phyloP scores from a whole-genome alignment of 169 alveolate genomes.

The Plasmodium reichenowi region DNA sequence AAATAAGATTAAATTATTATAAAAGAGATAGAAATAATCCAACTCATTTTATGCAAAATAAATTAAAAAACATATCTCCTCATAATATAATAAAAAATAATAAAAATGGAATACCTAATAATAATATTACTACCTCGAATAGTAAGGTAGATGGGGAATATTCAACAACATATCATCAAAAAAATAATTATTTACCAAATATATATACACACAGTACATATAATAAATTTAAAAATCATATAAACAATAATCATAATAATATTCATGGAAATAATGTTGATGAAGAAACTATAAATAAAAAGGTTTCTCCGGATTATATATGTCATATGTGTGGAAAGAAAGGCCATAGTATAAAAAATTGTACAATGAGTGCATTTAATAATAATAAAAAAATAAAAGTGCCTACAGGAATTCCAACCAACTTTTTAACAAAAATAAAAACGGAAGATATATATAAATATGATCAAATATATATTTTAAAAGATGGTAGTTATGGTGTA shows the following conservation, averaged over 20 bases:
- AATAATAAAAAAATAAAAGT: slow-evolving; percentile 88
- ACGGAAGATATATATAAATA: slow-evolving; percentile 86
- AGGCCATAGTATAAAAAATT: slow-evolving; percentile 89
- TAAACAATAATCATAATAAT: neutral
- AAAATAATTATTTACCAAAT: neutral
- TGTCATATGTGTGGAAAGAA: slow-evolving; percentile 92
- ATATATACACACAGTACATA: slow-evolving; percentile 2
- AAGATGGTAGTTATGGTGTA: slow-evolving; percentile 89
- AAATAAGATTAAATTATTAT: slow-evolving; percentile 26
- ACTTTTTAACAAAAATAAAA: slow-evolving; percentile 84
- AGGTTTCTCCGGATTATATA: slow-evolving; percentile 78
- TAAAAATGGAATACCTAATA: neutral
- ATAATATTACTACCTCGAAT: neutral
- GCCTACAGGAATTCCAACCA: slow-evolving; percentile 91
- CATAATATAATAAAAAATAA: slow-evolving; percentile 5
- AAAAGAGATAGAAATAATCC: slow-evolving; percentile 32
- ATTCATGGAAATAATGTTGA: neutral
- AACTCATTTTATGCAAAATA: slow-evolving; percentile 12
- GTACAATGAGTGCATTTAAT: slow-evolving; percentile 85
- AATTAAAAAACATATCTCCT: slow-evolving; percentile 11
- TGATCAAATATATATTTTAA: slow-evolving; percentile 85
- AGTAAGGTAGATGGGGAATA: neutral
- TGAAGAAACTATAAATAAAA: slow-evolving; percentile 5
- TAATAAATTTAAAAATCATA: slow-evolving; percentile 10
- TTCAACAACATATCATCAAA: neutral